A percentile compares a stretch with the other conserved stretches of the same genome.
phyloP scores from a whole-genome alignment of 768 basidiomycete genomes.

The Podaxis mareebaensis region DNA sequence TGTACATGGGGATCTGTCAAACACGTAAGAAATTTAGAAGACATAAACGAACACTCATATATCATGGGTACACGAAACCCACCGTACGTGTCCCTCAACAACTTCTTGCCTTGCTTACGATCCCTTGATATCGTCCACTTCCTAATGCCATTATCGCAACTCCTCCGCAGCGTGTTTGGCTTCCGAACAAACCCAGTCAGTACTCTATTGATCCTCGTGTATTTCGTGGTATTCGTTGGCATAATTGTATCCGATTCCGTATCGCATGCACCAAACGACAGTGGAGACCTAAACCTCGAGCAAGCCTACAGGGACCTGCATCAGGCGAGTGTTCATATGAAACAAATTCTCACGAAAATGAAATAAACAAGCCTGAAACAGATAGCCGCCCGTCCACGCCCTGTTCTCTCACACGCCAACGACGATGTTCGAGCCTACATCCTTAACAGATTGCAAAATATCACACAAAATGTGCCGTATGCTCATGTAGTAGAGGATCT shows the following conservation, averaged over 20 bases:
- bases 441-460: constrained; percentile 19
- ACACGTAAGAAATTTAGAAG: not conserved
- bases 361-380: not conserved
- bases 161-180: constrained; percentile 6
- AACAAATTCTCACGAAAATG: not conserved
- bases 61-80: not conserved
- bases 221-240: constrained; percentile 8
- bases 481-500: constrained; percentile 20
- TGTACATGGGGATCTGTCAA: not conserved
- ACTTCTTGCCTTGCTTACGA: not conserved
- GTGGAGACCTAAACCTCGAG: constrained; percentile 15
- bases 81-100: not conserved
- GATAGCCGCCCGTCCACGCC: constrained; percentile 21
- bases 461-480: constrained; percentile 4
- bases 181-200: constrained; percentile 6
- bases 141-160: not conserved
- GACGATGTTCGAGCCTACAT: constrained; percentile 14
- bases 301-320: constrained; percentile 19
- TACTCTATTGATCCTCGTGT: not conserved
- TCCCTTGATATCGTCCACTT: not conserved
- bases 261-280: constrained; percentile 15
- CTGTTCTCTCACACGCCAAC: constrained; percentile 22
- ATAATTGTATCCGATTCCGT: constrained; percentile 16
- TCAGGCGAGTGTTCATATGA: constrained; percentile 10
- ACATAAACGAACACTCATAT: not conserved